Percentiles rank a stretch among this genome's conserved stretches.
phyloP scores from a whole-genome alignment of 1,139 yeast genomes.

The Nadsonia commutata region DNA sequence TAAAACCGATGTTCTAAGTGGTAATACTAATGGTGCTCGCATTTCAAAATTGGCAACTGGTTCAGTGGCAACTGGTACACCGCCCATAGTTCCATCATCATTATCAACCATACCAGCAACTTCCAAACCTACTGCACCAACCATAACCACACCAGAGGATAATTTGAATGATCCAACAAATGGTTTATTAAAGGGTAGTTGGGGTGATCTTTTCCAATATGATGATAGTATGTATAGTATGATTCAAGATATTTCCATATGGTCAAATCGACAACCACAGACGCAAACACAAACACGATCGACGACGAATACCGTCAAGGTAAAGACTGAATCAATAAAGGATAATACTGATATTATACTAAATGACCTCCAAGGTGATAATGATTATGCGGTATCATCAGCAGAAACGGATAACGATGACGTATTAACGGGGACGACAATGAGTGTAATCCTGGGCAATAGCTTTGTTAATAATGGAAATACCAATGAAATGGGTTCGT shows the following conservation, averaged over 20 bases:
- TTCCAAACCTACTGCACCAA: not conserved
- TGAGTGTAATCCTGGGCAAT: not conserved
- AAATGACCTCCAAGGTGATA: not conserved
- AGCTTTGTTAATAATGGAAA: not conserved
- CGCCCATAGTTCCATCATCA: too few relatives aligned
- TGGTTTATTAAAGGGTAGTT: conserved; percentile 12
- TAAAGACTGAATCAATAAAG: not conserved
- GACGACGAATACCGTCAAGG: not conserved
- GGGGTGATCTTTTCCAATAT: conserved; percentile 33
- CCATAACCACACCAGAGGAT: too few relatives aligned
- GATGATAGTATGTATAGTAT: conserved; percentile 32
- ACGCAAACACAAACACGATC: not conserved
- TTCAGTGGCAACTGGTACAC: too few relatives aligned
- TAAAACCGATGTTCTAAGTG: too few relatives aligned
- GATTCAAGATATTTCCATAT: conserved; percentile 46
- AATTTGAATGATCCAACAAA: too few relatives aligned
- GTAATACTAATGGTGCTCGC: too few relatives aligned
- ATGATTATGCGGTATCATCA: not conserved
- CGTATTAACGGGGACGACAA: not conserved
- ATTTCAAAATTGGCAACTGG: too few relatives aligned
- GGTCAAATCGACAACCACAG: conserved; percentile 26
- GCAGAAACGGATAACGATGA: not conserved
- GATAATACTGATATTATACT: not conserved
- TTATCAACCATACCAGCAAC: too few relatives aligned
- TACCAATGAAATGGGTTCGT: not conserved